Evolutionary conservation across 2,329 filamentous ascomycete species (phyloP).

Genomic region (Cordyceps pruinosa): DNA sequence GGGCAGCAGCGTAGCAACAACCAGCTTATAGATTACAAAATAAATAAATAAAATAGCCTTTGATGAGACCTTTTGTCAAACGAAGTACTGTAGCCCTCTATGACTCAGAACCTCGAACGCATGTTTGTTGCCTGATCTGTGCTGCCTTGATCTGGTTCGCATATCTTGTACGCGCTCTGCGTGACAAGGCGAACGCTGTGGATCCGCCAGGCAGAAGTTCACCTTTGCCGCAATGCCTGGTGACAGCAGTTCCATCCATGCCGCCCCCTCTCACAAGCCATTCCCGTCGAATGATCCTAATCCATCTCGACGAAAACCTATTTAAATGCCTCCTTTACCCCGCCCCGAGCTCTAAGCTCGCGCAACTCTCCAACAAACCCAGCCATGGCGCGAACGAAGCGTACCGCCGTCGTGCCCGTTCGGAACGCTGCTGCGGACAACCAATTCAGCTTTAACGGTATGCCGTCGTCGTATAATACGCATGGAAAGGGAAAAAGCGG

Average conservation of each 20-base stretch:
- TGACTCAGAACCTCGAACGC: not conserved
- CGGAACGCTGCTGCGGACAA: not conserved
- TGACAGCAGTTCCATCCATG: no score
- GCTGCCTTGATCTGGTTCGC: constrained; percentile 9
- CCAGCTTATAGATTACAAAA: not conserved
- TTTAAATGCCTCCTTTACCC: constrained; percentile 1
- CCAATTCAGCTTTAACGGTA: constrained; percentile 7
- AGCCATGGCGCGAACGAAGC: not conserved
- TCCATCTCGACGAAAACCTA: not conserved
- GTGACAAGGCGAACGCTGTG: constrained; percentile 5
- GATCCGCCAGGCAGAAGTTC: constrained; percentile 12
- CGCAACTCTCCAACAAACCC: not conserved
- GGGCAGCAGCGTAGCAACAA: not conserved
- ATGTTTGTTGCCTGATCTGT: not conserved
- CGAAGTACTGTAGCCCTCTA: not conserved
- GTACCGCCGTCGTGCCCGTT: not conserved
- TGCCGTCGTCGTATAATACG: not conserved
- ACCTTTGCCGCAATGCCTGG: not conserved
- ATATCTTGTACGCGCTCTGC: not conserved
- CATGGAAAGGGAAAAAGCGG: not conserved
- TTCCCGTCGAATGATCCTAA: not conserved
- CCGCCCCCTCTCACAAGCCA: no score
- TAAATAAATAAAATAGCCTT: no score
- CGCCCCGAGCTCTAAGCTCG: not conserved
- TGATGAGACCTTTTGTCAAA: not conserved